Evolutionary conservation across 768 basidiomycete species (phyloP).

Genomic region (Auriculariales sp.): DNA sequence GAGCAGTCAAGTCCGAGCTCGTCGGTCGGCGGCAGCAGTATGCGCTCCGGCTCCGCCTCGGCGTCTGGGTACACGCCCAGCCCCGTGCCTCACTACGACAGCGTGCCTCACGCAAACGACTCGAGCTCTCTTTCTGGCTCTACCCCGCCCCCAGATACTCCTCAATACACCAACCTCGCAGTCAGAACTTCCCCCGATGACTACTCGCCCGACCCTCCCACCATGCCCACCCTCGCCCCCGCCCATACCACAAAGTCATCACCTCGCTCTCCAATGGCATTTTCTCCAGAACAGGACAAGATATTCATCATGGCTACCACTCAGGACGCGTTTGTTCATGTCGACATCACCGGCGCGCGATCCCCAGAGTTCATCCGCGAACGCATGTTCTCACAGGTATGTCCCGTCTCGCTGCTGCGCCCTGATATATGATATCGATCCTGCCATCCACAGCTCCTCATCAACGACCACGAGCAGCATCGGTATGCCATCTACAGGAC

Average conservation of each 20-base stretch:
- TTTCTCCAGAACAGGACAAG: background rate
- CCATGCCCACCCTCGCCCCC: background rate
- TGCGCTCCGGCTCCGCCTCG: background rate
- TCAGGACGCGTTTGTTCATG: constrained; percentile 13
- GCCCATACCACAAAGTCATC: background rate
- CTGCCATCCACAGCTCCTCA: constrained; percentile 39
- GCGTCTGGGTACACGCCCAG: background rate
- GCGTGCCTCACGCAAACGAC: background rate
- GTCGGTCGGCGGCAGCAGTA: background rate
- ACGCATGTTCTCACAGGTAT: constrained; percentile 65
- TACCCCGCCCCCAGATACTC: background rate
- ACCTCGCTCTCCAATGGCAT: background rate
- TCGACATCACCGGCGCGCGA: constrained; percentile 54
- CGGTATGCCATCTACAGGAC: constrained; percentile 76
- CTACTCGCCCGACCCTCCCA: background rate
- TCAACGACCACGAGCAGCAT: constrained; percentile 70
- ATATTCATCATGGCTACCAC: constrained; percentile 6
- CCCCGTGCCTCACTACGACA: background rate
- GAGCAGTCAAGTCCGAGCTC: background rate
- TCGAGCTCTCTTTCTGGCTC: background rate
- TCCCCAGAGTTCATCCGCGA: constrained; percentile 61
- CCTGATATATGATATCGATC: background rate
- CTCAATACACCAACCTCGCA: background rate
- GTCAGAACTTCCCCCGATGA: background rate
- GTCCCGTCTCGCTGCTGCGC: constrained; percentile 7